Base-by-base conservation (phyloP, 345 rosid species). In the Alliaria petiolata region DNA sequence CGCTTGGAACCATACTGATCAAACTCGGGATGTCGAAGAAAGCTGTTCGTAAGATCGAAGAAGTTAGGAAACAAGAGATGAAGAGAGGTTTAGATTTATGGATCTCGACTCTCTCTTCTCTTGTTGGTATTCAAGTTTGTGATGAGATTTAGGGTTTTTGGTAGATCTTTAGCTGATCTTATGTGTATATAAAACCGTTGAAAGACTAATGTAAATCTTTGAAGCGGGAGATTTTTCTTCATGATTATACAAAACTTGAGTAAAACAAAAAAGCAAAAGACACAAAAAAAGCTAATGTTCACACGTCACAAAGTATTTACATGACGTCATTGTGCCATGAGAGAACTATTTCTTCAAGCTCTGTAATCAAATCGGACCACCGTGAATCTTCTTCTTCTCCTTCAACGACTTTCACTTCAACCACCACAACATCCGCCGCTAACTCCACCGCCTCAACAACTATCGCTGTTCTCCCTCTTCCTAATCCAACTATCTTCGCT, bases 11-110 rank as follows among this genome's bases (percentile, higher is more conserved):
- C 36, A 81, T 86, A 57, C 76, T 89, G 50, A 65, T 83, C 30
- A 89, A 89, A 81, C 80, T 88, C 14, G 97, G 97, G 10, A 60
- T 91, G 54, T 77, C 95, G 8, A 91, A 85, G 77, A 78, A 64
- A 38, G 88, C 90, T 57, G 81, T 88, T 9, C 63, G 72, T 57
- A 79, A 72, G 78, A 78, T 91, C 26, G 85, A 91, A 78, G 70
- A 71, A 49, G 47, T 40, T 11, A 78, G 82, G 52, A 87, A 81
- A 84, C 72, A 58, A 66, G 89, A 95, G 71, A 43, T 56, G 8
- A 71, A 59, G 65, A 74, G 69, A 51, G 93, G 95, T 49, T 43
- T 83, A 46, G 81, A 74, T 49, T 73, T 84, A 15, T 91, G 95
- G 93, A 39, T 85, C 51, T 64, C 76, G 1, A 75, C 86, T 5